Evolutionary conservation across 805 yeast species (phyloP).

Genomic region (Schizosaccharomyces octosporus): DNA sequence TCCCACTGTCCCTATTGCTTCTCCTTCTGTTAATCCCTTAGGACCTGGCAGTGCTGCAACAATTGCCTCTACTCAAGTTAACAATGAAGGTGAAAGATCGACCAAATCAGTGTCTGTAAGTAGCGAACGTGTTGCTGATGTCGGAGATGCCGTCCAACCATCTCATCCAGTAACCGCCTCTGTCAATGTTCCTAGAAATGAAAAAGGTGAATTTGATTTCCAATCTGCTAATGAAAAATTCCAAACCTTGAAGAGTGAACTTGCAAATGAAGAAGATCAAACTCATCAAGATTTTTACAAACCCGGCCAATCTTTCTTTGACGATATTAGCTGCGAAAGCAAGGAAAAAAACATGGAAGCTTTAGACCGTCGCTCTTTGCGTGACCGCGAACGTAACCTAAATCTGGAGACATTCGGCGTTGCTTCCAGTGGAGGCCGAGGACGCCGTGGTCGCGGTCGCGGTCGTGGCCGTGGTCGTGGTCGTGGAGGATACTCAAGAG

Average conservation of each 20-base stretch:
- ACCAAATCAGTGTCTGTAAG: not conserved
- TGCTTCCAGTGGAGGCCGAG: conserved; percentile 22
- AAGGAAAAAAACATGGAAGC: conserved; percentile 15
- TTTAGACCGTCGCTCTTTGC: conserved; percentile 9
- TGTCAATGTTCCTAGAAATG: conserved; percentile 24
- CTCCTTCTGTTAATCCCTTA: not conserved
- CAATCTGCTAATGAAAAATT: conserved; percentile 51
- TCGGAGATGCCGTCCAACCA: not conserved
- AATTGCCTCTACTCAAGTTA: not conserved
- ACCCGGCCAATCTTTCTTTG: conserved; percentile 70
- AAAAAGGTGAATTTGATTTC: conserved; percentile 49
- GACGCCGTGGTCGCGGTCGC: conserved; percentile 27
- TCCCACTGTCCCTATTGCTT: not conserved
- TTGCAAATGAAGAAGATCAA: not conserved
- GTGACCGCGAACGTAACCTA: conserved; percentile 47
- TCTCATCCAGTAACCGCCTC: conserved; percentile 13
- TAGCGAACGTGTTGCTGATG: not conserved
- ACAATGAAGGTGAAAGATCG: not conserved
- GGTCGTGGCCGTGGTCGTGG: conserved; percentile 21
- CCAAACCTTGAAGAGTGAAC: not conserved
- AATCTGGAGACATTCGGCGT: conserved; percentile 74
- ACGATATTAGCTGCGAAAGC: conserved; percentile 46
- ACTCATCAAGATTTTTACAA: conserved; percentile 25
- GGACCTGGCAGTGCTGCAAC: not conserved
- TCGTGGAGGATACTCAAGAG: conserved; percentile 12